These are phyloP conservation scores for Phytomonas francai DNA, from an alignment of 208 protist genomes.

Conservation along the genomic window DNA sequence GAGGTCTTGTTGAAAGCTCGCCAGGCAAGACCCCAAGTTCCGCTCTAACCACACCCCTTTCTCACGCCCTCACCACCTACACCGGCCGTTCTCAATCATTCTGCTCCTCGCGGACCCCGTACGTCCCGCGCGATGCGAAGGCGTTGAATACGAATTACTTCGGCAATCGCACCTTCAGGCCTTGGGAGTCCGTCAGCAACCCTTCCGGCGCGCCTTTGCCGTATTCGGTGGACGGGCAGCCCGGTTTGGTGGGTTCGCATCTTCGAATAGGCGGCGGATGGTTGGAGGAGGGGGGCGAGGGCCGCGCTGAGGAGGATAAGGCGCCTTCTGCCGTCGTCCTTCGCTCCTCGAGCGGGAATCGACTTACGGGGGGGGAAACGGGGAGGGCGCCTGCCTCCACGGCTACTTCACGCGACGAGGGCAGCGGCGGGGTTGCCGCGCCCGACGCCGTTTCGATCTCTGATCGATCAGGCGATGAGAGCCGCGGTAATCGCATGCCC, in stretches of 20 bases:
- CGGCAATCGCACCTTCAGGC: slow-evolving; percentile 30
- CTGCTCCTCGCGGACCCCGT: slow-evolving; percentile 15
- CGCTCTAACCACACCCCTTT: neutral
- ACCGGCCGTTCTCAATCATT: slow-evolving; percentile 7
- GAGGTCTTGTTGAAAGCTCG: neutral
- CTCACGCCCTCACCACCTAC: neutral
- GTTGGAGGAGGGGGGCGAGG: neutral
- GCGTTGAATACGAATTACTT: slow-evolving; percentile 42
- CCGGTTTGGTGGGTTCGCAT: neutral
- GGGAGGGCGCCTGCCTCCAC: too few species aligned
- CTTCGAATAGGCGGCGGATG: neutral
- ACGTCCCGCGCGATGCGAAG: slow-evolving; percentile 38
- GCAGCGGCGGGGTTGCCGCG: neutral
- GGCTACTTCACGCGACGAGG: neutral
- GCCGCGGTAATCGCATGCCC: neutral
- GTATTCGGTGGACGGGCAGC: slow-evolving; percentile 3
- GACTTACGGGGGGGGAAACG: too few species aligned
- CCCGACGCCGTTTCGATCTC: neutral
- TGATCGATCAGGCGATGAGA: neutral
- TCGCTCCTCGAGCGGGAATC: too few species aligned
- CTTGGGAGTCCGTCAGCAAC: slow-evolving; percentile 21
- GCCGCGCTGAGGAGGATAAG: too few species aligned
- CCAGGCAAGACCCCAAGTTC: neutral
- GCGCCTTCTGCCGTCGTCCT: too few species aligned
- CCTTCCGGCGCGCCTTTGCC: slow-evolving; percentile 22